Percentiles rank a stretch among this genome's conserved stretches.
Conservation (phyloP, 352 stramenopile species). For the Phytophthora sojae region DNA sequence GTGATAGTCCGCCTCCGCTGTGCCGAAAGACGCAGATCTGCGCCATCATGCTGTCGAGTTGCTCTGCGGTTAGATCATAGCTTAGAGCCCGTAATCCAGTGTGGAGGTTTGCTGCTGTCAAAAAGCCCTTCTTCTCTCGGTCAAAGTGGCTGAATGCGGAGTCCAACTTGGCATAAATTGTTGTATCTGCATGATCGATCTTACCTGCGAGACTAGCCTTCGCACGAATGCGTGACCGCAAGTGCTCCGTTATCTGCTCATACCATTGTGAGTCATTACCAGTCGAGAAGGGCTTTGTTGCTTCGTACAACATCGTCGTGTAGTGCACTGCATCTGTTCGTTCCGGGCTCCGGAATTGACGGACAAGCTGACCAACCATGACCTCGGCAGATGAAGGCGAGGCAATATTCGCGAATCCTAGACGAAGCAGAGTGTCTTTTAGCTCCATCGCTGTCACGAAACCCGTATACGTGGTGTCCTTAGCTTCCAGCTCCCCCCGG, state of each 20-base stretch:
- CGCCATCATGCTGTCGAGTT: slow-evolving; percentile 49
- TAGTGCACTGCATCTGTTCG: slow-evolving; percentile 51
- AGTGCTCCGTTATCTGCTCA: slow-evolving; percentile 39
- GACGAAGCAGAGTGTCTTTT: slow-evolving; percentile 57
- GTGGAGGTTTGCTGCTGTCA: slow-evolving; percentile 45
- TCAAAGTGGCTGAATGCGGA: slow-evolving; percentile 76
- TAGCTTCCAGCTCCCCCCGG: slow-evolving; percentile 57
- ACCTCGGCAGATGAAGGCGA: slow-evolving; percentile 35
- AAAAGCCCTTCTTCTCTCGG: slow-evolving; percentile 54
- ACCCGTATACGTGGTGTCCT: slow-evolving; percentile 55
- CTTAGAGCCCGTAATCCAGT: slow-evolving; percentile 54
- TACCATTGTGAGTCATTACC: slow-evolving; percentile 31
- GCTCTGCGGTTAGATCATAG: slow-evolving; percentile 43
- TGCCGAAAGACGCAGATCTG: slow-evolving; percentile 59
- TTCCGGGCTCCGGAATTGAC: slow-evolving; percentile 50
- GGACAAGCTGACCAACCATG: slow-evolving; percentile 61
- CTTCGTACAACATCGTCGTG: slow-evolving; percentile 39
- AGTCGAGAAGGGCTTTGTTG: slow-evolving; percentile 1
- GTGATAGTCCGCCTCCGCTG: slow-evolving; percentile 47
- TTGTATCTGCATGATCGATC: slow-evolving; percentile 35
- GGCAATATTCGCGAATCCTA: slow-evolving; percentile 40
- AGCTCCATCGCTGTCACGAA: slow-evolving; percentile 55
- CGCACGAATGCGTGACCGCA: slow-evolving; percentile 53
- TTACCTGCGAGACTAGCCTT: slow-evolving; percentile 42
- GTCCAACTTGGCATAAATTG: slow-evolving; percentile 49